Percentiles rank a stretch among this genome's conserved stretches.
Evolutionary conservation across 176 grass and related monocot genomes (phyloP).

Genomic region (Alopecurus myosuroides): DNA sequence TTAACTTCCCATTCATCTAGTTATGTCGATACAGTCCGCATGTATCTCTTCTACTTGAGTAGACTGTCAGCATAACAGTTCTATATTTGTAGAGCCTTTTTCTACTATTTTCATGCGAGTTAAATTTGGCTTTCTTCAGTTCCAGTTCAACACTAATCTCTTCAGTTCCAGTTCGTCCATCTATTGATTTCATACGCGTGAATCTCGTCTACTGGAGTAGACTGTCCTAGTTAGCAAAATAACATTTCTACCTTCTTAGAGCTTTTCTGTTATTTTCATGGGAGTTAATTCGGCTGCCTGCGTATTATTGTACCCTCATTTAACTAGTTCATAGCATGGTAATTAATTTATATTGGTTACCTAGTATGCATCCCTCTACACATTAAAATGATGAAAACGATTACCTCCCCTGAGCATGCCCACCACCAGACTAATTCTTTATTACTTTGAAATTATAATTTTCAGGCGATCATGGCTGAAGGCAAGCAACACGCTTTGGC

Average conservation of each 20-base stretch:
- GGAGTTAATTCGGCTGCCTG: too few species aligned
- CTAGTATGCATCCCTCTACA: constrained; percentile 1
- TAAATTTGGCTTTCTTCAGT: background rate
- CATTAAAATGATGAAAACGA: constrained; percentile 1
- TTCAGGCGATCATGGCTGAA: constrained; percentile 96
- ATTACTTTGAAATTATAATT: constrained; percentile 7
- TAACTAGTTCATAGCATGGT: background rate
- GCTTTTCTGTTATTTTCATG: too few species aligned
- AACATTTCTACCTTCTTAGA: too few species aligned
- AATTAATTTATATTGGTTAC: background rate
- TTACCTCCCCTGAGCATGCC: background rate
- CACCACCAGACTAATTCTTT: background rate
- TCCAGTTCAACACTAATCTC: too few species aligned
- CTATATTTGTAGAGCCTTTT: background rate
- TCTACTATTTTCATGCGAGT: background rate
- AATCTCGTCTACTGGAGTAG: too few species aligned
- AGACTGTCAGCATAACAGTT: background rate
- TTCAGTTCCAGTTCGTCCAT: too few species aligned
- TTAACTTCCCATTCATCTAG: background rate
- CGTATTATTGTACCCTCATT: background rate
- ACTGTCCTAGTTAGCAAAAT: too few species aligned
- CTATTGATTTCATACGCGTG: too few species aligned
- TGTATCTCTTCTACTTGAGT: background rate
- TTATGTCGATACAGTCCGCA: background rate
- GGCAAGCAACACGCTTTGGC: constrained; percentile 90